Evolutionary conservation across 1,139 yeast genomes (phyloP).

Genomic region (Zygoascus sp.): DNA sequence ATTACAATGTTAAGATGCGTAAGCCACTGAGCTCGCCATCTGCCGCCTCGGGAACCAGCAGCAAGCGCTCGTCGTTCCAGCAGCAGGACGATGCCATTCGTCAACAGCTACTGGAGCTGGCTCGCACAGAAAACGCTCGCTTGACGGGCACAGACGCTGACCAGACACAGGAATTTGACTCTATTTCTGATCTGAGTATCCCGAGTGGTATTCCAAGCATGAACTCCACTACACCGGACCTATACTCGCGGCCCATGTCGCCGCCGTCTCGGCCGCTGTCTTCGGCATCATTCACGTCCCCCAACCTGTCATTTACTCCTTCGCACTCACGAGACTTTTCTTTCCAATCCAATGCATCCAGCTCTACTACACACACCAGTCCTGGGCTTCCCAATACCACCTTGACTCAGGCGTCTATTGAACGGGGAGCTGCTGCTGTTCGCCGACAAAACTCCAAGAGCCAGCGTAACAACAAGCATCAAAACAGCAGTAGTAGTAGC

Average conservation of each 20-base stretch:
- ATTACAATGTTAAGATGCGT: neutral
- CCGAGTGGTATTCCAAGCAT: neutral
- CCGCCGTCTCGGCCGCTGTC: conserved; percentile 2
- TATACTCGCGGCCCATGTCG: neutral
- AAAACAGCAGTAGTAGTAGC: too few relatives aligned
- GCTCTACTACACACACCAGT: neutral
- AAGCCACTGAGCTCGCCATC: neutral
- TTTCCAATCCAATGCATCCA: conserved; percentile 2
- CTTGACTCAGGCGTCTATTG: neutral
- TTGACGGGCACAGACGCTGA: conserved; percentile 13
- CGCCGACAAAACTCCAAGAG: conserved; percentile 1
- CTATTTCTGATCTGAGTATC: conserved; percentile 10
- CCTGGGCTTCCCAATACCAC: neutral
- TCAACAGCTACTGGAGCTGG: conserved; percentile 30
- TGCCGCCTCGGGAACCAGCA: conserved; percentile 1
- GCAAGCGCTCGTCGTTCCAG: conserved; percentile 18
- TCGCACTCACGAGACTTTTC: conserved; percentile 3
- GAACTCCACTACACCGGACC: neutral
- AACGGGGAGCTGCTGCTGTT: neutral
- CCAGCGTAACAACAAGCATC: too few relatives aligned
- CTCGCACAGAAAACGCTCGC: conserved; percentile 33
- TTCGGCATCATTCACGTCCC: neutral
- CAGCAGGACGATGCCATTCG: conserved; percentile 31
- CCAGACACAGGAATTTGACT: neutral
- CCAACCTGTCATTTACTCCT: neutral